Evolutionary conservation across 371 early-diverging fungal genomes (phyloP).

Genomic region (Apophysomyces variabilis): DNA sequence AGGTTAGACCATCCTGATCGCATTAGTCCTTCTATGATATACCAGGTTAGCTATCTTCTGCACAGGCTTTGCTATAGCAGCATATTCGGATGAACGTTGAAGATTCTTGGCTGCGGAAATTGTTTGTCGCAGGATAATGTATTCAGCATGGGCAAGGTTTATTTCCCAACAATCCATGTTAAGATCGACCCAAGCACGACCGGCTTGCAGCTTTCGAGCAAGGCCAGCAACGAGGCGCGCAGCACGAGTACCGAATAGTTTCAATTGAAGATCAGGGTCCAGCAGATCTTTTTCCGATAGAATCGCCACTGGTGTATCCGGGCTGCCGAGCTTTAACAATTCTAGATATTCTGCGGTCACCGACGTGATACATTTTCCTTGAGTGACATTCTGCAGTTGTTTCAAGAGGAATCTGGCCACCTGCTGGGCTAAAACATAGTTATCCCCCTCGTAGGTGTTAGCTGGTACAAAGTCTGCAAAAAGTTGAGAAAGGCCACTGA

Average conservation of each 20-base stretch:
- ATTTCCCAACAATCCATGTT: conserved; percentile 64
- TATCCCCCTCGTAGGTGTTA: conserved; percentile 70
- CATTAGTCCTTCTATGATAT: conserved; percentile 5
- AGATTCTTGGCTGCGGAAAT: conserved; percentile 17
- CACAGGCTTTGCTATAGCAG: conserved; percentile 25
- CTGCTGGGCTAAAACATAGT: conserved; percentile 76
- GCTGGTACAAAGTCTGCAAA: conserved; percentile 69
- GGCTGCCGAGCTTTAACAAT: conserved; percentile 30
- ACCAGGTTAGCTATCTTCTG: conserved; percentile 43
- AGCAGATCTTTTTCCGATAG: conserved; percentile 29
- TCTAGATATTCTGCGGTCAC: conserved; percentile 45
- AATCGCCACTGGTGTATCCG: conserved; percentile 27
- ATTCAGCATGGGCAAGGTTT: conserved; percentile 51
- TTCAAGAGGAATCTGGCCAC: conserved; percentile 66
- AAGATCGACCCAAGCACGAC: conserved; percentile 55
- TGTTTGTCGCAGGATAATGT: conserved; percentile 28
- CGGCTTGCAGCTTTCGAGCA: conserved; percentile 34
- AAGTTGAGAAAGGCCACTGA: conserved; percentile 74
- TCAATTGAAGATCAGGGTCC: conserved; percentile 54
- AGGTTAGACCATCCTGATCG: background rate
- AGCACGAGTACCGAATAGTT: conserved; percentile 64
- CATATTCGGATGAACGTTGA: conserved; percentile 17
- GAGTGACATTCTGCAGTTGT: conserved; percentile 44
- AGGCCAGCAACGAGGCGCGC: conserved; percentile 58
- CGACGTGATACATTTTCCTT: conserved; percentile 24